Percentiles rank a stretch among this genome's conserved stretches.
phyloP scores from a whole-genome alignment of 805 yeast genomes.

The Danielia reshetovae region DNA sequence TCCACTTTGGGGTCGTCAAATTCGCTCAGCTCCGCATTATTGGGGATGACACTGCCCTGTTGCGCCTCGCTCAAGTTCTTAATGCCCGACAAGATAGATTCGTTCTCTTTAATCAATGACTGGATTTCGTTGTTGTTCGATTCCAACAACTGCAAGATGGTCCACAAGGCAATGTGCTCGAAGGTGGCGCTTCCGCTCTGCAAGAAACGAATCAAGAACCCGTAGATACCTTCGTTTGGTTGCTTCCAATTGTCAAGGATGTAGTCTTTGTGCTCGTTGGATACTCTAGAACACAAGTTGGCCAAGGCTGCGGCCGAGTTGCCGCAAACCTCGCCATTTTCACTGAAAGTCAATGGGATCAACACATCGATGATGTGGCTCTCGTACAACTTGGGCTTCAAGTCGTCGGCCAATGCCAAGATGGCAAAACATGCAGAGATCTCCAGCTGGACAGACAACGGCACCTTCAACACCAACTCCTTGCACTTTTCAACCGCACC shows the following conservation, averaged over 20 bases:
- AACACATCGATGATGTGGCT: slow-evolving; percentile 83
- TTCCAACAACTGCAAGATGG: slow-evolving; percentile 87
- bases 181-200: slow-evolving; percentile 86
- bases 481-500: slow-evolving; percentile 94
- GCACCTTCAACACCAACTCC: slow-evolving; percentile 77
- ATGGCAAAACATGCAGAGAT: slow-evolving; percentile 97
- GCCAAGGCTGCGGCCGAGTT: slow-evolving; percentile 98
- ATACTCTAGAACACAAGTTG: slow-evolving; percentile 84
- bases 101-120: slow-evolving; percentile 51
- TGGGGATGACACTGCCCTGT: slow-evolving; percentile 17
- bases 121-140: slow-evolving; percentile 68
- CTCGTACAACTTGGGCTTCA: slow-evolving; percentile 78
- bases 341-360: slow-evolving; percentile 84
- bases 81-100: slow-evolving; percentile 50
- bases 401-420: slow-evolving; percentile 91
- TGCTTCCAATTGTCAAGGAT: slow-evolving; percentile 74
- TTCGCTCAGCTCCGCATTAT: slow-evolving; percentile 27
- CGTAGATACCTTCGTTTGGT: slow-evolving; percentile 82
- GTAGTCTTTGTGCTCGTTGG: slow-evolving; percentile 65
- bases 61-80: slow-evolving; percentile 43
- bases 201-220: slow-evolving; percentile 76
- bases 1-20: slow-evolving; percentile 62
- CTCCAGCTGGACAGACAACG: slow-evolving; percentile 92
- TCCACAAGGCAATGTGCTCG: slow-evolving; percentile 98
- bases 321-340: slow-evolving; percentile 93